Base-by-base conservation (phyloP, 805 yeast genomes). In the Torulaspora maleeae region DNA sequence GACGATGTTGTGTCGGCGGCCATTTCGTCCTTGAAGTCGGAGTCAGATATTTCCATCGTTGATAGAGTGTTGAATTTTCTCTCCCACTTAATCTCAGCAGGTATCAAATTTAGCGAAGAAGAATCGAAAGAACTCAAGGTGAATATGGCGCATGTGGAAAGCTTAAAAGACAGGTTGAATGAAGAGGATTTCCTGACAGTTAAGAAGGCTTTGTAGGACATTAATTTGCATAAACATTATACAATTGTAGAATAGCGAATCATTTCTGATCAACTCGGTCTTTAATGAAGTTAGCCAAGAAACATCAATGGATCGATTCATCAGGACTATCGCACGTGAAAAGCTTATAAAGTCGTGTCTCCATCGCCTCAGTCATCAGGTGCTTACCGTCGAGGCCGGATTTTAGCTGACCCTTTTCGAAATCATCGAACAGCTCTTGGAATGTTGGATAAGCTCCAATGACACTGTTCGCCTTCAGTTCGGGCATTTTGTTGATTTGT, bases 401-500 rank as follows among this genome's bases (percentile, higher is more conserved):
- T 10, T 74, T 76, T 24, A 76, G 54, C 11, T 67, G 50, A 5
- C 55, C 73, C 54, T 43, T 54, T 40, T 40, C 50, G 36, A 55
- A 64, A 63, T 53, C 69, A 38, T 51, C 41, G 16, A 49, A 51
- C 24, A 71, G 36, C 1, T 55, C 35, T 43, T 51, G 66, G 19
- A 81, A 61, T 6, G 70, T 67, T 2, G 70, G 64, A 51, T 75
- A 75, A 34, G 64, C 66, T 12, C 65, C 55, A 25, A 67, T 63
- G 2, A 82, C 63, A 16, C 71, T 66, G 37, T 73, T 72, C 0
- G 81, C 76, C 43, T 74, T 74, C 2, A 72, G 58, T 8, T 70
- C 73, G 2, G 85, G 80, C 73, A 83, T 72, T 50, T 72, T 67
- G 44, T 77, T 79, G 51, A 84, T 72, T 45, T 82, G 82, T 41